Percentiles rank a stretch among this genome's conserved stretches.
Evolutionary conservation across 768 basidiomycete species (phyloP).

Genomic region (Boletus vermiculosoides): DNA sequence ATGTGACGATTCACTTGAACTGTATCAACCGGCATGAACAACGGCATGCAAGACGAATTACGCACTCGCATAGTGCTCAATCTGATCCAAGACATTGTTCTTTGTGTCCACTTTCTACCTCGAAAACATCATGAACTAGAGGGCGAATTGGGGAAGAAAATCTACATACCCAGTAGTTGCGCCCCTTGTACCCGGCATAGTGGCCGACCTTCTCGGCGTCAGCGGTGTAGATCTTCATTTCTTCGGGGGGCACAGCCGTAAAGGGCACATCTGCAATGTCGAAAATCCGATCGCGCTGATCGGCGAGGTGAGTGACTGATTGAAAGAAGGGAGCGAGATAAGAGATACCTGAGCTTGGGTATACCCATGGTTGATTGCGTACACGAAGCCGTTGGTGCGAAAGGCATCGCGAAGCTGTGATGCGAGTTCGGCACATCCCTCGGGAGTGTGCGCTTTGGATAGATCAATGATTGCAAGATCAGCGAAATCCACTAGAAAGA

Average conservation of each 20-base stretch:
- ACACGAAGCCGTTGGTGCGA: conserved; percentile 40
- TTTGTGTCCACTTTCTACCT: conserved; percentile 51
- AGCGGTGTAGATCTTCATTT: conserved; percentile 39
- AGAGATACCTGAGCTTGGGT: conserved; percentile 35
- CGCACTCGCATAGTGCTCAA: conserved; percentile 61
- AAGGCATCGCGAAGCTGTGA: conserved; percentile 47
- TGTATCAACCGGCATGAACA: not conserved
- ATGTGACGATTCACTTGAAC: conserved; percentile 47
- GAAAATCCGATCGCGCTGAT: conserved; percentile 46
- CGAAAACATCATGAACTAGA: not conserved
- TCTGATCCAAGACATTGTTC: conserved; percentile 56
- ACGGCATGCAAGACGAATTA: not conserved
- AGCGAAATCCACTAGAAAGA: conserved; percentile 44
- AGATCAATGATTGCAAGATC: conserved; percentile 55
- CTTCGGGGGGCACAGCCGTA: conserved; percentile 38
- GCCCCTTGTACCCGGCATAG: conserved; percentile 50
- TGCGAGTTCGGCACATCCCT: conserved; percentile 43
- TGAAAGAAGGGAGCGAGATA: not conserved
- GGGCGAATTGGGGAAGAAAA: not conserved
- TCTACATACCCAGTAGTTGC: conserved; percentile 45
- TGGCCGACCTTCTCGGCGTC: conserved; percentile 41
- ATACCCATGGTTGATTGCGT: conserved; percentile 40
- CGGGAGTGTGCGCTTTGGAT: conserved; percentile 38
- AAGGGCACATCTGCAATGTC: conserved; percentile 49
- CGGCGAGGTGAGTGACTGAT: conserved; percentile 14